A percentile compares a stretch with the other conserved stretches of the same genome.
Evolutionary conservation across 2,329 filamentous ascomycete species (phyloP).

Genomic region (Neopestalotiopsis rosae): DNA sequence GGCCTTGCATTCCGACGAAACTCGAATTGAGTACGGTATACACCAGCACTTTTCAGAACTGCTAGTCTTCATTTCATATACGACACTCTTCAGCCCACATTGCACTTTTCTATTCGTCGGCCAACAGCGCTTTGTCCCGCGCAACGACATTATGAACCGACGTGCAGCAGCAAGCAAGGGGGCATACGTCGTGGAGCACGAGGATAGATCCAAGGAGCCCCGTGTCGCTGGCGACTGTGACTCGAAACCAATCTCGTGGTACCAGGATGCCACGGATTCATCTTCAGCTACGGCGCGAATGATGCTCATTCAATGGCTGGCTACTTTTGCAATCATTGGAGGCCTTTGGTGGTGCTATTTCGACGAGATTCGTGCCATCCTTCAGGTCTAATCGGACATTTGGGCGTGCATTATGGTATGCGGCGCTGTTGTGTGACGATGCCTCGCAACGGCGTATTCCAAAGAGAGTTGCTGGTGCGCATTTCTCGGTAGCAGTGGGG

Average conservation of each 20-base stretch:
- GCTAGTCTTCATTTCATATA: not conserved
- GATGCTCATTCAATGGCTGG: slow-evolving; percentile 14
- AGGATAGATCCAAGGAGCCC: slow-evolving; percentile 6
- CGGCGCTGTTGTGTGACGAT: no score
- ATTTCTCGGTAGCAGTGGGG: no score
- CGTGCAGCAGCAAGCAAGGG: slow-evolving; percentile 1
- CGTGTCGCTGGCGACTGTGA: slow-evolving; percentile 10
- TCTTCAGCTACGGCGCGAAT: slow-evolving; percentile 1
- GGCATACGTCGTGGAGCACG: slow-evolving; percentile 5
- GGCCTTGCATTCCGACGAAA: no score
- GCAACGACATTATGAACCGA: not conserved
- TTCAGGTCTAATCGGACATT: not conserved
- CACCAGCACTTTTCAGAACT: no score
- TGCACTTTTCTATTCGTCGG: not conserved
- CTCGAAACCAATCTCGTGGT: slow-evolving; percentile 7
- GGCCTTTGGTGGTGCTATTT: slow-evolving; percentile 1
- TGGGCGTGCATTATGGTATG: not conserved
- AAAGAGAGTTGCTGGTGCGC: no score
- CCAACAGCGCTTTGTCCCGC: not conserved
- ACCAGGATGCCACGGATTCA: slow-evolving; percentile 13
- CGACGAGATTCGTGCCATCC: slow-evolving; percentile 10
- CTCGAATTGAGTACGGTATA: no score
- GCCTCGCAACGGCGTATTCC: no score
- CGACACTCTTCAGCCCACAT: not conserved
- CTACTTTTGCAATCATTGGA: not conserved